phyloP scores from a whole-genome alignment of 768 basidiomycete genomes.

The Lentinula sp. region DNA sequence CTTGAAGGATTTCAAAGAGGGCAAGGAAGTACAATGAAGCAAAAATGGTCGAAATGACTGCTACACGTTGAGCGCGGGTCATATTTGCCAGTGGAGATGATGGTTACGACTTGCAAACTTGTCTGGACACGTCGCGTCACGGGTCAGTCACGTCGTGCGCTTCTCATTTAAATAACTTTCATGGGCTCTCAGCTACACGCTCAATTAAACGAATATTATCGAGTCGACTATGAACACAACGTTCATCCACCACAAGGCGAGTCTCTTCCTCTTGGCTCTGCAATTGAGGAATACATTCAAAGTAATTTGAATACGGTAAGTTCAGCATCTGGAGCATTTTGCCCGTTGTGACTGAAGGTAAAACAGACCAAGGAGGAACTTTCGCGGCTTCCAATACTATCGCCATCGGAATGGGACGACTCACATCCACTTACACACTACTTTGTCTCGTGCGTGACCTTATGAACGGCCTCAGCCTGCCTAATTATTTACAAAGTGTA shows the following conservation, averaged over 20 bases:
- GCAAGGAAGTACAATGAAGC: constrained; percentile 49
- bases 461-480: neutral
- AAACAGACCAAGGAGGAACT: constrained; percentile 27
- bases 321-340: neutral
- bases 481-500: constrained; percentile 12
- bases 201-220: neutral
- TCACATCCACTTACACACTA: constrained; percentile 27
- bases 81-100: constrained; percentile 26
- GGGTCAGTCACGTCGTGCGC: neutral
- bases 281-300: constrained; percentile 20
- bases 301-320: constrained; percentile 14
- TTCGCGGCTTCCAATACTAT: constrained; percentile 29
- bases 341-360: neutral
- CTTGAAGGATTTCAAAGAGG: constrained; percentile 45
- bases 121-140: neutral
- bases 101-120: neutral
- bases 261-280: constrained; percentile 16
- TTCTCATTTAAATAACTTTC: neutral
- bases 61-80: constrained; percentile 57
- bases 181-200: neutral
- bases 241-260: constrained; percentile 12
- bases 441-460: constrained; percentile 28
- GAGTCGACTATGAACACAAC: constrained; percentile 9
- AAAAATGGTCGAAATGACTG: constrained; percentile 34
- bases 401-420: constrained; percentile 20